Conservation (phyloP, 495 filamentous ascomycete species). For the Trichoderma gamsii region DNA sequence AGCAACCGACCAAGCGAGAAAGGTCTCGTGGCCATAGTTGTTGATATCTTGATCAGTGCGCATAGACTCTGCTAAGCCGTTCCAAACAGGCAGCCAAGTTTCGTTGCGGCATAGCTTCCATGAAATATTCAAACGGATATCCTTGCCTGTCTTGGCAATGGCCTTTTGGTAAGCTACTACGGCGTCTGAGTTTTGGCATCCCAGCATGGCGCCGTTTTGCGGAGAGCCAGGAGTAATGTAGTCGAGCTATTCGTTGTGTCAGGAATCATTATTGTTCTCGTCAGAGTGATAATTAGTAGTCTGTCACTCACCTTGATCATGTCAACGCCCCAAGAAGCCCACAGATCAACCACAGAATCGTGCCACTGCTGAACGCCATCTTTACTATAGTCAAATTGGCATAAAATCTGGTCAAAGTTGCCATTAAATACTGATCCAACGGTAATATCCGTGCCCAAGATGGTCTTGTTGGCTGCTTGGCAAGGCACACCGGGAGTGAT, state of each 20-base stretch:
- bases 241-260: conserved; percentile 15
- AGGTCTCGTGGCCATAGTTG: conserved; percentile 23
- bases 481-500: conserved; percentile 26
- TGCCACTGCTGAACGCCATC: conserved; percentile 27
- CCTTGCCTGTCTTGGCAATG: conserved; percentile 23
- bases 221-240: conserved; percentile 28
- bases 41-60: conserved; percentile 28
- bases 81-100: conserved; percentile 25
- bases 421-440: conserved; percentile 25
- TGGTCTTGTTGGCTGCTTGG: conserved; percentile 22
- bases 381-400: conserved; percentile 27
- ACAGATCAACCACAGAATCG: conserved; percentile 26
- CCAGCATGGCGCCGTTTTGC: conserved; percentile 22
- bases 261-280: background rate
- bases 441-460: conserved; percentile 25
- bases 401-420: conserved; percentile 23
- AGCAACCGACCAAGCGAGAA: conserved; percentile 24
- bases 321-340: conserved; percentile 26
- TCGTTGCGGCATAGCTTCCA: conserved; percentile 29
- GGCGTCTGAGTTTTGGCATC: conserved; percentile 20
- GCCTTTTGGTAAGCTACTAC: conserved; percentile 27
- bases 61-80: conserved; percentile 25
- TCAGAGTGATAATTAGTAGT: background rate
- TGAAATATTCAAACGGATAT: conserved; percentile 28
- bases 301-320: conserved; percentile 24